Evolutionary conservation across 2,329 filamentous ascomycete species (phyloP).

Genomic region (Fusarium dlaminii): DNA sequence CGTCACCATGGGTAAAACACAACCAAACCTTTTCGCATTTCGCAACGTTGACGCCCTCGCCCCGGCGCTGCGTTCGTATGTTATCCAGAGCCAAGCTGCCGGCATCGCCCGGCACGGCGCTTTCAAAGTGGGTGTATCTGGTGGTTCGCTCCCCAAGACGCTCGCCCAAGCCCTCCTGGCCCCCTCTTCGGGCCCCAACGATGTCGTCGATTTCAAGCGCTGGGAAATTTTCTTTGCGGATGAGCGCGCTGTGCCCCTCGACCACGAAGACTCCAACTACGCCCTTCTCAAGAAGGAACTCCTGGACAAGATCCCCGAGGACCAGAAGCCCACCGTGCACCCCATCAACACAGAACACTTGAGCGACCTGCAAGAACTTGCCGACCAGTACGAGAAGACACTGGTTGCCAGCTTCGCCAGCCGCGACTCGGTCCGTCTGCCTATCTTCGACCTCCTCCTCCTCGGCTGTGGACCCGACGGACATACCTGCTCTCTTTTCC

Average conservation of each 20-base stretch:
- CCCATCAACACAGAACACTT: conserved; percentile 74
- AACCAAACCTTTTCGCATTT: conserved; percentile 84
- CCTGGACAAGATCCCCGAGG: conserved; percentile 83
- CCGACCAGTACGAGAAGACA: conserved; percentile 90
- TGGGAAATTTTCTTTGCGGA: conserved; percentile 99
- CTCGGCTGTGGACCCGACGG: conserved; percentile 95
- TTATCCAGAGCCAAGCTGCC: conserved; percentile 82
- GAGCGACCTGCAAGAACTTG: conserved; percentile 87
- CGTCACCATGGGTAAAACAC: conserved; percentile 61
- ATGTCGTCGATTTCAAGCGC: conserved; percentile 78
- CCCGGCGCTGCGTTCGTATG: conserved; percentile 79
- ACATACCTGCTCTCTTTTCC: conserved; percentile 97
- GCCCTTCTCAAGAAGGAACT: conserved; percentile 86
- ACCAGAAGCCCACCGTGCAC: conserved; percentile 75
- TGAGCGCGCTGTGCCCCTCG: conserved; percentile 91
- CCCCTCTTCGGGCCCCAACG: conserved; percentile 60
- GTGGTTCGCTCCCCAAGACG: conserved; percentile 89
- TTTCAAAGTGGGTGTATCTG: conserved; percentile 94
- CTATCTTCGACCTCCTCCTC: conserved; percentile 93
- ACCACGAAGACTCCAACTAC: conserved; percentile 96
- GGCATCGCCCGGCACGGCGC: conserved; percentile 81
- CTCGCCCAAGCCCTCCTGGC: conserved; percentile 85
- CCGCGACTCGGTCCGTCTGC: conserved; percentile 92
- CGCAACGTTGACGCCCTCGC: conserved; percentile 75
- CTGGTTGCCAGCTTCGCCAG: conserved; percentile 88